Percentiles rank a stretch among this genome's conserved stretches.
Conservation (phyloP, 208 protist genomes). For the Acanthamoeba lenticulata region DNA sequence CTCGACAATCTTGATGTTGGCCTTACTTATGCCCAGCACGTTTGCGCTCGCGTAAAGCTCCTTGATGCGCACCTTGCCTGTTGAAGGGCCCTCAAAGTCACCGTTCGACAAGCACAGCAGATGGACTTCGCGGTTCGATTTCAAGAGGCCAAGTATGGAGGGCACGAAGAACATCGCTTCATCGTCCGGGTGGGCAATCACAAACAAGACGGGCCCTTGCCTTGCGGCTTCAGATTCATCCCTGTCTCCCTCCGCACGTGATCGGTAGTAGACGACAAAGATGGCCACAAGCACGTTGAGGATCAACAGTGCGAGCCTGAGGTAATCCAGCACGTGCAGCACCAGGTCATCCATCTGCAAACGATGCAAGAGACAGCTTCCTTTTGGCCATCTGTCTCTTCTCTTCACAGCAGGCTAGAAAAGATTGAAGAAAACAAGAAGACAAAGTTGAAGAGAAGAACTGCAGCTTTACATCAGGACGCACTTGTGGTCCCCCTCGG, state of each 20-base stretch:
- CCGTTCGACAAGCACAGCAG: conserved; percentile 96
- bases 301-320: not conserved
- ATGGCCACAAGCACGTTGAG: not conserved
- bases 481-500: not conserved
- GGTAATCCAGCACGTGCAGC: not conserved
- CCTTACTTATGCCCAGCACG: conserved; percentile 84
- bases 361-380: not conserved
- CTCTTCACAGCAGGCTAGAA: too few species aligned
- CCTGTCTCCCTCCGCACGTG: not conserved
- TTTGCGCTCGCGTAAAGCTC: conserved; percentile 90
- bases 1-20: conserved; percentile 88
- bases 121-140: conserved; percentile 82
- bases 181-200: conserved; percentile 87
- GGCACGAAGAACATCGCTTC: conserved; percentile 88
- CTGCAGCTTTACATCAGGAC: conserved; percentile 37
- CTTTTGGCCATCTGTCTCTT: too few species aligned
- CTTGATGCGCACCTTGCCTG: conserved; percentile 87
- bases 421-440: too few species aligned
- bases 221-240: not conserved
- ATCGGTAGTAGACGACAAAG: not conserved
- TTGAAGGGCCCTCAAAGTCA: conserved; percentile 77
- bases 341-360: not conserved
- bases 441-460: too few species aligned
- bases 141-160: conserved; percentile 73
- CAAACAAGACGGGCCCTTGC: conserved; percentile 68